A percentile compares a stretch with the other conserved stretches of the same genome.
Evolutionary conservation across 176 grass and related monocot genomes (phyloP).

Genomic region (Oryza nivara): DNA sequence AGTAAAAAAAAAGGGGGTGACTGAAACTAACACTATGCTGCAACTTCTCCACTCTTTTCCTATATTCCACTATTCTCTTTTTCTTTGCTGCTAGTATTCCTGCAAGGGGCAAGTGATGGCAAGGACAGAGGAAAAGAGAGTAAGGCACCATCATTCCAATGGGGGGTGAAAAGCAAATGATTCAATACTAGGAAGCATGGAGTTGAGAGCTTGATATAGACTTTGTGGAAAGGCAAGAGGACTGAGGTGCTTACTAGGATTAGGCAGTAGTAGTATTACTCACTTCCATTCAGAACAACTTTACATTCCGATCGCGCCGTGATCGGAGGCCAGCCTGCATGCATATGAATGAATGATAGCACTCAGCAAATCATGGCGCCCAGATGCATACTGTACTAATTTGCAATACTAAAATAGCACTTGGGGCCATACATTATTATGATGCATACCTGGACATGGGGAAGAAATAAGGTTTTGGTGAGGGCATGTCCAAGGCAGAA

Average conservation of each 20-base stretch:
- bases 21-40: slow-evolving; percentile 61
- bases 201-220: slow-evolving; percentile 25
- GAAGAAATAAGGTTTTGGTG: slow-evolving; percentile 79
- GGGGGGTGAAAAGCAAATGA: slow-evolving; percentile 35
- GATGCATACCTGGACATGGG: slow-evolving; percentile 65
- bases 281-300: slow-evolving; percentile 50
- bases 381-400: background rate
- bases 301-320: slow-evolving; percentile 87
- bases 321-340: slow-evolving; percentile 87
- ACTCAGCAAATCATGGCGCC: slow-evolving; percentile 25
- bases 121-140: slow-evolving; percentile 2
- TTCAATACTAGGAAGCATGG: slow-evolving; percentile 31
- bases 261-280: slow-evolving; percentile 63
- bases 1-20: background rate
- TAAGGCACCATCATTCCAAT: slow-evolving; percentile 50
- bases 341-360: slow-evolving; percentile 12
- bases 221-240: slow-evolving; percentile 16
- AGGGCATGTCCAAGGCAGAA: slow-evolving; percentile 71
- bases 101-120: slow-evolving; percentile 24
- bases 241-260: slow-evolving; percentile 78
- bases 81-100: slow-evolving; percentile 75
- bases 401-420: background rate
- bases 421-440: background rate
- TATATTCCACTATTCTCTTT: slow-evolving; percentile 66
- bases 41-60: slow-evolving; percentile 54